Conservation (phyloP, 2,329 filamentous ascomycete genomes). For the Gyromitra esculenta region DNA sequence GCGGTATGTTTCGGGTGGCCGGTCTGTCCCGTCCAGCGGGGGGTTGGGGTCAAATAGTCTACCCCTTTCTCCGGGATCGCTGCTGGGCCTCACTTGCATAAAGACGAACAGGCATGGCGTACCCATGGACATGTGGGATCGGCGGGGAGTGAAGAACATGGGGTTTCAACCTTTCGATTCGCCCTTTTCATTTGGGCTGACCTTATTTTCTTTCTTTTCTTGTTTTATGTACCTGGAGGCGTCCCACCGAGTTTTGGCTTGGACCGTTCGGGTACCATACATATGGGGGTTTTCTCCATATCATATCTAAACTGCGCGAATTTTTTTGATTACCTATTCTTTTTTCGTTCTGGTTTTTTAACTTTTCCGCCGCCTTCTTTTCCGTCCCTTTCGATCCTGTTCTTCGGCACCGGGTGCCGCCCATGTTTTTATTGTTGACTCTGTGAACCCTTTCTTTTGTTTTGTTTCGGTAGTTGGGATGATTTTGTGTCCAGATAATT, state of each 20-base stretch:
- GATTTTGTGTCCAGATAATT: neutral
- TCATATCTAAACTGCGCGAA: slow-evolving; percentile 50
- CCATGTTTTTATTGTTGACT: neutral
- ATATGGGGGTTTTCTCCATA: slow-evolving; percentile 42
- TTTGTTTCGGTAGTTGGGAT: slow-evolving; percentile 27
- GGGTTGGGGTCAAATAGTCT: slow-evolving; percentile 27
- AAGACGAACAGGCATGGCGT: slow-evolving; percentile 26
- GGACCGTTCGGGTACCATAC: slow-evolving; percentile 38
- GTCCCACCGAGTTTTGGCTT: slow-evolving; percentile 38
- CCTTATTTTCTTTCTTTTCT: slow-evolving; percentile 36
- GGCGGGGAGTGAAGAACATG: slow-evolving; percentile 36
- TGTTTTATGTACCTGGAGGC: slow-evolving; percentile 48
- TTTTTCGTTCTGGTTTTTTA: slow-evolving; percentile 5
- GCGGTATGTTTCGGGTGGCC: slow-evolving; percentile 35
- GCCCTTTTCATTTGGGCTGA: slow-evolving; percentile 33
- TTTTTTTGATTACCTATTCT: slow-evolving; percentile 42
- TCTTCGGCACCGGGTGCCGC: slow-evolving; percentile 10
- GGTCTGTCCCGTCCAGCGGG: slow-evolving; percentile 38
- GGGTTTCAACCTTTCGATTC: slow-evolving; percentile 41
- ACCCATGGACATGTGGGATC: slow-evolving; percentile 38
- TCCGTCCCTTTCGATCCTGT: slow-evolving; percentile 18
- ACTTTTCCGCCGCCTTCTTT: slow-evolving; percentile 27
- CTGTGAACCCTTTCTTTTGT: slow-evolving; percentile 13
- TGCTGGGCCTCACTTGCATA: slow-evolving; percentile 39
- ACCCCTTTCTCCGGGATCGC: slow-evolving; percentile 41